Base-by-base conservation (phyloP, 1,284 basidiomycete species). In the Apiotrichum veenhuisii region DNA sequence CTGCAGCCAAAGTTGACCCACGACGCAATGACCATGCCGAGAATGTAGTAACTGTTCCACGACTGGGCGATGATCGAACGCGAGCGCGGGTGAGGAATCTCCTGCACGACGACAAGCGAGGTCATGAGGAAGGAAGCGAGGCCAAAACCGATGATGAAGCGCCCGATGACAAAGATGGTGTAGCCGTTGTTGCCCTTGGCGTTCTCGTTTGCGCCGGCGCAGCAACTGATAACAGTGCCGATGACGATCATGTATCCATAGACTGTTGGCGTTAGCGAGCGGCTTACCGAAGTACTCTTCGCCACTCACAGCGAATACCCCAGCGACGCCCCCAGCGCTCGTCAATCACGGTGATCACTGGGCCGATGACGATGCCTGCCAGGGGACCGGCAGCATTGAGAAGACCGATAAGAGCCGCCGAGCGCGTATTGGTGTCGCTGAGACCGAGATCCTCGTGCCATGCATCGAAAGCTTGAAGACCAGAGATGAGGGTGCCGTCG, bases 111-210 rank as follows among this genome's bases (percentile, higher is more conserved):
- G 43, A 73, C 67, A 52, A 77, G 66, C 18, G 74, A 76, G 1
- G 77, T 78, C 71, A 78, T 74, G 45, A 78, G 70, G 71, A 77
- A 77, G 1, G 77, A 70, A n/a, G 75, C 71, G 25, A 77, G 71
- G 14, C 76, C 76, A 51, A 77, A 71, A 20, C 76, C 76, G 51
- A 77, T 74, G 58, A 78, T 67, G 49, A 67, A 64, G 26, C 75
- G 61, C 8, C 75, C 74, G 37, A 67, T 59, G 27, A 76, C 58
- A 60, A 78, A 78, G 23, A 76, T 65, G 47, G 70, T 71, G 58
- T 76, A 78, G 46, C 76, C 75, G 41, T 71, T 70, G 61, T 72
- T 74, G 48, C 76, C 77, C 38, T 72, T 64, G 8, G 61, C 65
- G 26, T 68, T 65, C 11, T 59, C n/a, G n/a, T n/a, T 42, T 1